phyloP scores from a whole-genome alignment of 202 grass and related monocot genomes.

The Bolboschoenoplectus hybrid region DNA sequence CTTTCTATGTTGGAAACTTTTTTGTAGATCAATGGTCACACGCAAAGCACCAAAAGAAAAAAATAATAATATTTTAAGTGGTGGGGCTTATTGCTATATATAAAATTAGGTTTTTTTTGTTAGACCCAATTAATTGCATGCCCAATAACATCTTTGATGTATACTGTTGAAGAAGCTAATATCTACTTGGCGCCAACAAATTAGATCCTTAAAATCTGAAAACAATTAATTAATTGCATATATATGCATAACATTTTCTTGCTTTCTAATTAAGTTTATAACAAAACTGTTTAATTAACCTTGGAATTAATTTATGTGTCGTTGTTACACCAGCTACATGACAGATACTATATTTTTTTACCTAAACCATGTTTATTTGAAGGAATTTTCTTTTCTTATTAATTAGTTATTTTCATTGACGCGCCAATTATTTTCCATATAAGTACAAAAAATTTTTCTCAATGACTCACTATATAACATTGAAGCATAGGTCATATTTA shows the following conservation, averaged over 20 bases:
- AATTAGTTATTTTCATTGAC: no score
- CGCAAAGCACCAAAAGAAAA: constrained; percentile 22
- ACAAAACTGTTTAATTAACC: not conserved
- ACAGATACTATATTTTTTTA: not conserved
- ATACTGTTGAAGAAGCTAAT: not conserved
- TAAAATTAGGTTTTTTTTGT: not conserved
- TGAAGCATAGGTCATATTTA: not conserved
- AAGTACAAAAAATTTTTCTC: no score
- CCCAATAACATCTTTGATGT: constrained; percentile 12
- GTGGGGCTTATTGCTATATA: constrained; percentile 21
- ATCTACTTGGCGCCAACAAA: not conserved
- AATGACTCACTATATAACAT: not conserved
- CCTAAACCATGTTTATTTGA: not conserved
- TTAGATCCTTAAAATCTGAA: not conserved
- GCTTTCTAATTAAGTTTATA: not conserved
- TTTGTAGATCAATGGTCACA: constrained; percentile 37
- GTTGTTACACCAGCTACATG: not conserved
- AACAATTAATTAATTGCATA: not conserved
- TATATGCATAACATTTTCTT: not conserved
- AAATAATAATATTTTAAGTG: constrained; percentile 30
- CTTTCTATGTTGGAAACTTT: constrained; percentile 29
- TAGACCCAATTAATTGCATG: not conserved
- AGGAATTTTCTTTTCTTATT: not conserved
- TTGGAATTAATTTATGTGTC: not conserved
- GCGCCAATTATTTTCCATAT: no score